phyloP scores from a whole-genome alignment of 345 rosid genomes.

The Combretum micranthum region DNA sequence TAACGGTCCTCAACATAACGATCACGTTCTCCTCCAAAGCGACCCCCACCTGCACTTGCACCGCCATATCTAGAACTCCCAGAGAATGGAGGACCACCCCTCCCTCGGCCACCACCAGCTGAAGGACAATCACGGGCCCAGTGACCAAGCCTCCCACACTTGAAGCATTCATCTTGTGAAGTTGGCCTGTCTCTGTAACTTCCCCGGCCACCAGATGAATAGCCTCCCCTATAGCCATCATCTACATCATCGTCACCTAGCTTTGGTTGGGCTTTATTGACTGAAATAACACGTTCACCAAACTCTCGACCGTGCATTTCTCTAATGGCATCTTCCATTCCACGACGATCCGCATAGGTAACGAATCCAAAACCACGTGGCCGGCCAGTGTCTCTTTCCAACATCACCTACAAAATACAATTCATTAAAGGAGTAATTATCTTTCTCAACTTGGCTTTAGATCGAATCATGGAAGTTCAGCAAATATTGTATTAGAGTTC shows the following conservation, averaged over 20 bases:
- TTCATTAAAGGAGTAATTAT: constrained; percentile 31
- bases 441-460: constrained; percentile 9
- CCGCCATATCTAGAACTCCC: constrained; percentile 81
- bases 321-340: constrained; percentile 93
- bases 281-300: constrained; percentile 85
- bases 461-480: no score
- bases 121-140: constrained; percentile 99
- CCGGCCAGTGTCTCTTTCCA: constrained; percentile 94
- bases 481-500: no score
- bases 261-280: constrained; percentile 95
- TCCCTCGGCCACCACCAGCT: constrained; percentile 76
- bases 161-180: constrained; percentile 90
- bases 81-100: constrained; percentile 55
- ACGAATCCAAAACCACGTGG: constrained; percentile 98
- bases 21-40: constrained; percentile 74
- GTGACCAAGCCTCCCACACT: constrained; percentile 88
- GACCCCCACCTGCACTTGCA: constrained; percentile 60
- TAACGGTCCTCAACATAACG: constrained; percentile 88
- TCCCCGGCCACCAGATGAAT: constrained; percentile 62
- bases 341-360: constrained; percentile 83
- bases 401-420: constrained; percentile 63
- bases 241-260: constrained; percentile 69
- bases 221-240: constrained; percentile 78
- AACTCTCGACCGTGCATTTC: constrained; percentile 95
- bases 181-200: constrained; percentile 69